phyloP scores from a whole-genome alignment of 345 rosid species.

The Syzygium oleosum region DNA sequence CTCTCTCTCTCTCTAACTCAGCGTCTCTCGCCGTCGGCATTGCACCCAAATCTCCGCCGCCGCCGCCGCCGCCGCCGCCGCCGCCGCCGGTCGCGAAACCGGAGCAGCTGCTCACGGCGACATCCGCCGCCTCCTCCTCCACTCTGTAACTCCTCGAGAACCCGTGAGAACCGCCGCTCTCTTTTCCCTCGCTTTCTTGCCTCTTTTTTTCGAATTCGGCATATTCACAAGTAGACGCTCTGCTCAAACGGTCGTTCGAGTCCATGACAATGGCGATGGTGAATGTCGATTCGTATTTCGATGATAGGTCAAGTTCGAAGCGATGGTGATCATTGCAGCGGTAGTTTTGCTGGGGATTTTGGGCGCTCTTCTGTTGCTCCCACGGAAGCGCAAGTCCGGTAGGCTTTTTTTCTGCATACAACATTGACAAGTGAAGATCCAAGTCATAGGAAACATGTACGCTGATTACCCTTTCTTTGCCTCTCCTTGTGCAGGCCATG shows the following conservation, averaged over 20 bases:
- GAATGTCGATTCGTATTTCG: background rate
- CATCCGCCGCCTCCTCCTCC: background rate
- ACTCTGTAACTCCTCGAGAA: background rate
- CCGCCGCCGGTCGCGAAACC: background rate
- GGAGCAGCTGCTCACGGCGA: background rate
- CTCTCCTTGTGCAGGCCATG: background rate
- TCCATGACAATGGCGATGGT: background rate
- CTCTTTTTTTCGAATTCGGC: background rate
- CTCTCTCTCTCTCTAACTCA: background rate
- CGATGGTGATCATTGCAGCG: slow-evolving; percentile 3
- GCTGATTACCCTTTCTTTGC: background rate
- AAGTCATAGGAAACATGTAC: background rate
- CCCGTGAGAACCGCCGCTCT: background rate
- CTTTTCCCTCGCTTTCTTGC: background rate
- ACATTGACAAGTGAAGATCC: background rate
- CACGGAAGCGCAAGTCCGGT: slow-evolving; percentile 3
- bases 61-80: background rate
- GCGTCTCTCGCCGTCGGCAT: background rate
- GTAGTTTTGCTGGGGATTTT: slow-evolving; percentile 1
- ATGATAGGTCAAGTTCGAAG: background rate
- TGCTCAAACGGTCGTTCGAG: background rate
- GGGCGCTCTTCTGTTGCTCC: slow-evolving; percentile 4
- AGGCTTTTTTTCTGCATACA: background rate
- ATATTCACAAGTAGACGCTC: background rate
- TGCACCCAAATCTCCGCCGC: background rate